Evolutionary conservation across 2,329 filamentous ascomycete genomes (phyloP).

Genomic region (Plenodomus tracheiphilus): DNA sequence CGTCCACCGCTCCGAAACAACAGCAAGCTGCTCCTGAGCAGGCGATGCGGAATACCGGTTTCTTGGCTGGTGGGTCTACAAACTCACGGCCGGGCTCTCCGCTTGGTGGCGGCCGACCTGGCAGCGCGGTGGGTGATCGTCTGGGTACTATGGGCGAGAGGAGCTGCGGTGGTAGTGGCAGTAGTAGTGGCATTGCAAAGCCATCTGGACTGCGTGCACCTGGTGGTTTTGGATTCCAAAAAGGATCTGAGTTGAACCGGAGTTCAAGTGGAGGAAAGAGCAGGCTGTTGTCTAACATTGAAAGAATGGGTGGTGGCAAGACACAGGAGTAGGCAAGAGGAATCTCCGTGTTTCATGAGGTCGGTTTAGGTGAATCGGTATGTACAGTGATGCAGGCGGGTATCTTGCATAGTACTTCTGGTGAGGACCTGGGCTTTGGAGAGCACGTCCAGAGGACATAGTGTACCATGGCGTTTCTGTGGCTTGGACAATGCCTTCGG

Average conservation of each 20-base stretch:
- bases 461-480: background rate
- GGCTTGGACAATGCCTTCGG: background rate
- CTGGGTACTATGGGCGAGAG: conserved; percentile 25
- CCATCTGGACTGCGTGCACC: conserved; percentile 66
- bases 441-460: too few relatives aligned
- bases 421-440: background rate
- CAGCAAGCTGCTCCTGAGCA: conserved; percentile 18
- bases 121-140: conserved; percentile 26
- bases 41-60: conserved; percentile 37
- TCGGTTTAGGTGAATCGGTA: background rate
- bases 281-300: conserved; percentile 82
- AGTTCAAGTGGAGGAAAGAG: conserved; percentile 56
- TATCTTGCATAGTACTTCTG: too few relatives aligned
- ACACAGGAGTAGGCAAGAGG: conserved; percentile 26
- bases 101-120: conserved; percentile 29
- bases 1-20: conserved; percentile 5
- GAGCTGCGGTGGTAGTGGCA: conserved; percentile 14
- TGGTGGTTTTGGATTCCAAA: conserved; percentile 41
- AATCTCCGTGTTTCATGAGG: background rate
- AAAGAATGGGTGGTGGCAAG: conserved; percentile 72
- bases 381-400: background rate
- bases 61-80: conserved; percentile 31
- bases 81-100: conserved; percentile 32
- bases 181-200: conserved; percentile 40
- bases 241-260: conserved; percentile 33